phyloP scores from a whole-genome alignment of 2,329 filamentous ascomycete species.

The Arthroderma sp. region DNA sequence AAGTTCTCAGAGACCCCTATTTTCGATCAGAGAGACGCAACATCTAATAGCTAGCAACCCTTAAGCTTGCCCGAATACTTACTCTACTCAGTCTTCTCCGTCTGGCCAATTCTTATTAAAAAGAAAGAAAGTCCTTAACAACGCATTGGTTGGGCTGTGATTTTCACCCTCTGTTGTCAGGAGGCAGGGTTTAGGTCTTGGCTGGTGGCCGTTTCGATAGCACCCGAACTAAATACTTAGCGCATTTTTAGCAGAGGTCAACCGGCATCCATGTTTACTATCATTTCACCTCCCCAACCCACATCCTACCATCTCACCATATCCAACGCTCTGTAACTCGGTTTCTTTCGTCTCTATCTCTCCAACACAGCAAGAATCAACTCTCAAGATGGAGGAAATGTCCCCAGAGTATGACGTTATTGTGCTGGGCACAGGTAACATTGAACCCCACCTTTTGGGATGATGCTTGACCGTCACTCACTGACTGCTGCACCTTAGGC shows the following conservation, averaged over 20 bases:
- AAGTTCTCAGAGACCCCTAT: too few species aligned
- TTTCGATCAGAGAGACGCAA: too few species aligned
- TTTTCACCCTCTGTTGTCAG: background rate
- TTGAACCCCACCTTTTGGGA: conserved; percentile 27
- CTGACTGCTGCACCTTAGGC: conserved; percentile 44
- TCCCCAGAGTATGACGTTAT: conserved; percentile 97
- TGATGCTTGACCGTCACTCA: conserved; percentile 10
- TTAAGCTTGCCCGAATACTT: too few species aligned
- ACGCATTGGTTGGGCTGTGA: too few species aligned
- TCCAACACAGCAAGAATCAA: background rate
- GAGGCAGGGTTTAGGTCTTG: background rate
- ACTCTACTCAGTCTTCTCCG: too few species aligned
- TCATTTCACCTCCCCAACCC: background rate
- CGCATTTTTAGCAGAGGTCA: background rate
- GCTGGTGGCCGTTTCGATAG: background rate
- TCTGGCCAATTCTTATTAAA: too few species aligned
- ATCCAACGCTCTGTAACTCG: background rate
- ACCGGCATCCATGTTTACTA: background rate
- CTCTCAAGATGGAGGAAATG: conserved; percentile 79
- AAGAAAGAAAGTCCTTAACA: too few species aligned
- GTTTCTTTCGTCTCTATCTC: background rate
- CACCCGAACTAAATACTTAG: background rate
- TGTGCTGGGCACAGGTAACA: conserved; percentile 86
- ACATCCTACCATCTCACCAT: background rate
- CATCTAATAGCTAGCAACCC: too few species aligned